Evolutionary conservation across 129 eudicot species (phyloP), one percentile per base, ranked within the genome.

Genomic region (Gnaphalium uliginosum): DNA sequence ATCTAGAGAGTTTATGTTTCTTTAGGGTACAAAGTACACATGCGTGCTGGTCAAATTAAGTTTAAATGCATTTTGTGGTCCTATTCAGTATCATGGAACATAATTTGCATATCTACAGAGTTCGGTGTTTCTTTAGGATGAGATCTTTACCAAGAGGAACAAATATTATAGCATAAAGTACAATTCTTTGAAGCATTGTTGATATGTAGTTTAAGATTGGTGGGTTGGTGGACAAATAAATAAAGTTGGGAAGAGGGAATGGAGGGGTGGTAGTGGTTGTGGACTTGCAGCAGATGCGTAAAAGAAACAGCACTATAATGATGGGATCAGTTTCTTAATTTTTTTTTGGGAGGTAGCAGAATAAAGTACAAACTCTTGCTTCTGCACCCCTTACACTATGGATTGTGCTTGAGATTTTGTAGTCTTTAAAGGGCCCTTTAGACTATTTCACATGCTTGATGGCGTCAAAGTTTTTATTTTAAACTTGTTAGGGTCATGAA

Each of bases 361-460:
- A 66, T 66, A 76, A 74, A 66, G 80, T 66, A 66, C 74, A 53
- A 24, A 27, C 74, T 53, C 68, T 24, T 73, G 78, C 78, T 25
- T 60, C 59, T 74, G 78, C 59, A 74, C 41, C 24, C 33, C 69
- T 54, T 76, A 32, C 66, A 76, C 41, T 53, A 24, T 76, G 67
- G 68, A 67, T 76, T 35, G 58, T 76, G 79, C 64, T 76, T 48
- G 73, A 33, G 74, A 76, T 67, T 76, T 66, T 66, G 41, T 76
- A 11, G 78, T 73, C 73, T 75, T 65, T 64, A 63, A 64, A 65
- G n/a, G 72, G 72, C 27, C 79, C 50, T 75, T 75, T 64, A 65
- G 26, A 51, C 43, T 76, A 17, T 76, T 66, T 67, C 67, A 66
- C 67, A 66, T 33, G 39, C 33, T 53, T 63, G 62, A 23, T 43